phyloP scores from a whole-genome alignment of 2,329 filamentous ascomycete species.

The Fusarium kyushuense region DNA sequence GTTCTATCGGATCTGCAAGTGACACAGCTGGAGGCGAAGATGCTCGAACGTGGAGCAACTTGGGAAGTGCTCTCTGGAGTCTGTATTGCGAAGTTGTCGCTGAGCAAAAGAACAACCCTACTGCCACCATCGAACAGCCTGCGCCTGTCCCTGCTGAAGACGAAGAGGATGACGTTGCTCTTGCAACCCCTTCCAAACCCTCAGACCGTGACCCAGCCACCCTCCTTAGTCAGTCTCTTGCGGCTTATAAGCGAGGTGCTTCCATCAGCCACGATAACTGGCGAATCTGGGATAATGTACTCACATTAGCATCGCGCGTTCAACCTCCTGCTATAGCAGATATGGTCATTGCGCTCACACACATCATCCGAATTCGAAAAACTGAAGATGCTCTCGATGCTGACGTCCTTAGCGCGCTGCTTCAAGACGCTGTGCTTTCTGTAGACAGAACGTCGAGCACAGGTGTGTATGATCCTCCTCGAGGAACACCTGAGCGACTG shows the following conservation, averaged over 20 bases:
- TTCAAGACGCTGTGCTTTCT: slow-evolving; percentile 74
- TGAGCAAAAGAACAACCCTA: slow-evolving; percentile 50
- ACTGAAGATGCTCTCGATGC: slow-evolving; percentile 84
- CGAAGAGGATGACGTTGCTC: slow-evolving; percentile 49
- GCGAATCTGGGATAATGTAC: slow-evolving; percentile 96
- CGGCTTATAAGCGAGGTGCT: slow-evolving; percentile 88
- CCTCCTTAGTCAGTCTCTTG: slow-evolving; percentile 79
- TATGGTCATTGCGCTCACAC: slow-evolving; percentile 78
- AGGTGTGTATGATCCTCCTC: slow-evolving; percentile 55
- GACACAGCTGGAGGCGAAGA: slow-evolving; percentile 82
- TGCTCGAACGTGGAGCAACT: slow-evolving; percentile 93
- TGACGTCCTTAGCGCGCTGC: slow-evolving; percentile 76
- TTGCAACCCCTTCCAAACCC: slow-evolving; percentile 34
- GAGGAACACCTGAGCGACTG: slow-evolving; percentile 71
- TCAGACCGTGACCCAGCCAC: slow-evolving; percentile 64
- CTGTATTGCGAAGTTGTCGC: slow-evolving; percentile 69
- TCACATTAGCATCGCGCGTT: slow-evolving; percentile 85
- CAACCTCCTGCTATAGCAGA: slow-evolving; percentile 80
- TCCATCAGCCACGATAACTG: slow-evolving; percentile 85
- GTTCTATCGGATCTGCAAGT: slow-evolving; percentile 75
- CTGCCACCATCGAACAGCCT: slow-evolving; percentile 39
- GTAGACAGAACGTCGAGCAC: slow-evolving; percentile 51
- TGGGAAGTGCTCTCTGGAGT: slow-evolving; percentile 84
- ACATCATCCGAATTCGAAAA: slow-evolving; percentile 80
- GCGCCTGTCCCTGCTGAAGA: slow-evolving; percentile 39